Conservation (phyloP, 176 grass and related monocot species). For the Carex myosuroides region DNA sequence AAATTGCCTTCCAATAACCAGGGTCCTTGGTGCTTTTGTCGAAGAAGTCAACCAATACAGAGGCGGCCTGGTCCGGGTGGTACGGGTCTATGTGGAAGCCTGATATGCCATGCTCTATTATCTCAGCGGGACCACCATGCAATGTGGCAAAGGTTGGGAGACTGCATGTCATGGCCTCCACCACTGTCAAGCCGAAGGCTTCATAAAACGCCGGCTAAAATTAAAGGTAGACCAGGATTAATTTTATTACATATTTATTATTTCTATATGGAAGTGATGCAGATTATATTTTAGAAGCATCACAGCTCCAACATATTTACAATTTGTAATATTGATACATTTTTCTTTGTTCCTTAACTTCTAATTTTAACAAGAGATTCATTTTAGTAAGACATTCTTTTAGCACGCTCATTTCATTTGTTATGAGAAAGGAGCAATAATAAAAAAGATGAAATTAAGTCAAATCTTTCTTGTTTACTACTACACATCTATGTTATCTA, state of each 20-base stretch:
- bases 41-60: slow-evolving; percentile 69
- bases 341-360: not conserved
- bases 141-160: slow-evolving; percentile 88
- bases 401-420: not conserved
- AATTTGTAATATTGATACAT: not conserved
- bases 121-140: slow-evolving; percentile 88
- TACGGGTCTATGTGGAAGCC: slow-evolving; percentile 96
- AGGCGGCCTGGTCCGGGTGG: slow-evolving; percentile 61
- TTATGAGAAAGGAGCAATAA: not conserved
- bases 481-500: not conserved
- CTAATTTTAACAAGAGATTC: not conserved
- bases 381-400: not conserved
- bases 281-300: not conserved
- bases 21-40: slow-evolving; percentile 56
- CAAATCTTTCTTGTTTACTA: not conserved
- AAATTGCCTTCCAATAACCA: slow-evolving; percentile 48
- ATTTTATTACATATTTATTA: not conserved
- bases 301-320: not conserved
- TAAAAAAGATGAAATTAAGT: not conserved
- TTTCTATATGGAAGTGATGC: not conserved
- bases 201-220: slow-evolving; percentile 86
- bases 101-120: slow-evolving; percentile 77
- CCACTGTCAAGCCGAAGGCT: slow-evolving; percentile 89
- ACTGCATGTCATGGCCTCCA: slow-evolving; percentile 87
- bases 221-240: not conserved